Evolutionary conservation across 2,329 filamentous ascomycete species (phyloP).

Genomic region (Ophiocordyceps australis): DNA sequence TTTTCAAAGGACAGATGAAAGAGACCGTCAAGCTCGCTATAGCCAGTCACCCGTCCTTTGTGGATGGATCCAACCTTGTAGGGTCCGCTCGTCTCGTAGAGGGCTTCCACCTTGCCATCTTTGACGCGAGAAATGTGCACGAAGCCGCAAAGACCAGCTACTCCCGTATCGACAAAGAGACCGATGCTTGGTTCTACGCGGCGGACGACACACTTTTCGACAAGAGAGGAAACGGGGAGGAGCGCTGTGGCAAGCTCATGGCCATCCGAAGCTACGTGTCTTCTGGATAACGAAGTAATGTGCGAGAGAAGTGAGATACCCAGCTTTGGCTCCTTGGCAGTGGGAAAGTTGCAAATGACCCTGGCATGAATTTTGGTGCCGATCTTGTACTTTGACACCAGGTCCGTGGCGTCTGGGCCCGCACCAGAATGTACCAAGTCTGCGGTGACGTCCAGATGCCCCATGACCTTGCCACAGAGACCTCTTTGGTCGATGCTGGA

Average conservation of each 20-base stretch:
- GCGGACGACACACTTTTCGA: slow-evolving; percentile 62
- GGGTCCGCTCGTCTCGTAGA: slow-evolving; percentile 59
- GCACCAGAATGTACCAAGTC: slow-evolving; percentile 79
- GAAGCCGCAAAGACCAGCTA: slow-evolving; percentile 55
- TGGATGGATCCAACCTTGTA: slow-evolving; percentile 68
- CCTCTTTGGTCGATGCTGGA: slow-evolving; percentile 58
- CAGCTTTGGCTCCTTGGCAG: slow-evolving; percentile 62
- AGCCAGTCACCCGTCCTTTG: slow-evolving; percentile 66
- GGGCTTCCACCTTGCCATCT: slow-evolving; percentile 71
- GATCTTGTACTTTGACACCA: slow-evolving; percentile 64
- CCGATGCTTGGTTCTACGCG: slow-evolving; percentile 69
- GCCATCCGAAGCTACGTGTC: slow-evolving; percentile 15
- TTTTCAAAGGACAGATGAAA: slow-evolving; percentile 76
- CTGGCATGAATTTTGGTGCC: slow-evolving; percentile 73
- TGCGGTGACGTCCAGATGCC: slow-evolving; percentile 75
- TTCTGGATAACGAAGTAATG: slow-evolving; percentile 42
- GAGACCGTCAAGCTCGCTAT: slow-evolving; percentile 71
- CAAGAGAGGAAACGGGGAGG: slow-evolving; percentile 53
- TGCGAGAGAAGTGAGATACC: slow-evolving; percentile 84
- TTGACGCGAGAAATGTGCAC: slow-evolving; percentile 88
- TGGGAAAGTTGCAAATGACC: slow-evolving; percentile 74
- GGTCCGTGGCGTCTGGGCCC: slow-evolving; percentile 47
- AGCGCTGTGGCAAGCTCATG: slow-evolving; percentile 34
- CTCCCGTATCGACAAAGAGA: slow-evolving; percentile 56
- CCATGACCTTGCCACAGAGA: slow-evolving; percentile 81